Percentiles rank a stretch among this genome's conserved stretches.
These are phyloP conservation scores for Trifolium dubium DNA, from an alignment of 306 rosid genomes.

Conservation along the genomic window DNA sequence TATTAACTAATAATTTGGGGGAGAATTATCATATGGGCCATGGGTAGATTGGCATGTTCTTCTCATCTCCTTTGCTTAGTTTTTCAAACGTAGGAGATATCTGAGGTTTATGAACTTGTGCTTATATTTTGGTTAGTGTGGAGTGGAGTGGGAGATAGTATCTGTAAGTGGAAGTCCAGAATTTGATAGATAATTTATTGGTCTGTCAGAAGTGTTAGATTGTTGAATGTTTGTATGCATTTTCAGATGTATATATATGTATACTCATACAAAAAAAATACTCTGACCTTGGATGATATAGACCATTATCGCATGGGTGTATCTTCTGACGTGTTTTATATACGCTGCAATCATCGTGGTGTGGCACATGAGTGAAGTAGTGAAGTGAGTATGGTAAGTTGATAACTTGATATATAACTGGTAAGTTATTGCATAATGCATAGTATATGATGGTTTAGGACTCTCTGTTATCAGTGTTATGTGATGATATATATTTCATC, in stretches of 20 bases:
- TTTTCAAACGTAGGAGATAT: constrained; percentile 43
- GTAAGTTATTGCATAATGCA: background rate
- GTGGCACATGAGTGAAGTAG: constrained; percentile 21
- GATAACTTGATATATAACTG: background rate
- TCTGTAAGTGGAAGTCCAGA: constrained; percentile 33
- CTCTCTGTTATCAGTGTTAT: constrained; percentile 29
- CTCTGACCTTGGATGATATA: constrained; percentile 44
- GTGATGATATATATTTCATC: constrained; percentile 21
- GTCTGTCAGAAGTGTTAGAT: constrained; percentile 40
- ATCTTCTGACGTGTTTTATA: constrained; percentile 30
- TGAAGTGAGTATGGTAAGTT: background rate
- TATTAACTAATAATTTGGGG: constrained; percentile 42
- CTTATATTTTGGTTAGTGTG: constrained; percentile 33
- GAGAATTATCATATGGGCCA: constrained; percentile 54
- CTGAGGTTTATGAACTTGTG: constrained; percentile 32
- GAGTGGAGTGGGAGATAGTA: background rate
- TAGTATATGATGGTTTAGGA: constrained; percentile 34
- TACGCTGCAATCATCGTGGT: constrained; percentile 5
- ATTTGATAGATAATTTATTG: constrained; percentile 40
- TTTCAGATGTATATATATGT: constrained; percentile 24
- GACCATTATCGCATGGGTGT: constrained; percentile 56
- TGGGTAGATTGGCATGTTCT: constrained; percentile 49
- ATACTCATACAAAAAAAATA: constrained; percentile 29
- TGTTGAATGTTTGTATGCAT: constrained; percentile 44
- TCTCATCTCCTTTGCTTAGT: constrained; percentile 45